Percentiles rank a stretch among this genome's conserved stretches.
Conservation (phyloP, 495 filamentous ascomycete species). For the Platismatia glauca region DNA sequence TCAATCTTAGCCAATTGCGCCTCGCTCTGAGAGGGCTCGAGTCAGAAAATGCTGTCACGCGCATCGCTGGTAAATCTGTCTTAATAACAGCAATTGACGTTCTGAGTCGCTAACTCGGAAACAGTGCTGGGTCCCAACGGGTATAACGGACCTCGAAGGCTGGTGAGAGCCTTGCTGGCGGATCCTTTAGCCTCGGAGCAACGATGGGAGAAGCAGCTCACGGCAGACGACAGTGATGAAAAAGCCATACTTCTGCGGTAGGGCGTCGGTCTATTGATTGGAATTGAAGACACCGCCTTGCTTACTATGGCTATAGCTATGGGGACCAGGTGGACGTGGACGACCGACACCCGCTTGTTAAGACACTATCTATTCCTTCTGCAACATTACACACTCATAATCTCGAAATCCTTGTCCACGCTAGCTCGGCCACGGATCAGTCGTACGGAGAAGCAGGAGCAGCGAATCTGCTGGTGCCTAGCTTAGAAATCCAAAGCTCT, state of each 20-base stretch:
- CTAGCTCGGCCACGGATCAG: slow-evolving; percentile 36
- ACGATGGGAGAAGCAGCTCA: slow-evolving; percentile 63
- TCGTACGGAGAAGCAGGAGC: slow-evolving; percentile 36
- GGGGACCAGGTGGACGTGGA: slow-evolving; percentile 36
- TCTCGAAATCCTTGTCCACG: slow-evolving; percentile 71
- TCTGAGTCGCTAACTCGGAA: slow-evolving; percentile 1
- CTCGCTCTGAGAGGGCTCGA: slow-evolving; percentile 72
- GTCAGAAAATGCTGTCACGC: slow-evolving; percentile 52
- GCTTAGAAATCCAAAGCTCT: slow-evolving; percentile 57
- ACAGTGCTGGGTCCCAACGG: slow-evolving; percentile 47
- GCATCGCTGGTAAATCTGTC: slow-evolving; percentile 52
- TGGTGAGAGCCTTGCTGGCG: slow-evolving; percentile 63
- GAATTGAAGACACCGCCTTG: neutral
- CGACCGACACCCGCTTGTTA: slow-evolving; percentile 40
- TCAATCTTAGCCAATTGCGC: slow-evolving; percentile 68
- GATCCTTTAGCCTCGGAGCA: slow-evolving; percentile 61
- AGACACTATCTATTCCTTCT: slow-evolving; percentile 57
- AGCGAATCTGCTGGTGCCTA: slow-evolving; percentile 57
- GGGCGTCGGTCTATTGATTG: neutral
- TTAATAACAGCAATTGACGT: neutral
- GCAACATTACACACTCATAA: slow-evolving; percentile 56
- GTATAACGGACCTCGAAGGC: slow-evolving; percentile 42
- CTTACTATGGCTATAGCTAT: slow-evolving; percentile 36
- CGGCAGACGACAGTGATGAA: slow-evolving; percentile 37
- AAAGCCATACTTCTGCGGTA: slow-evolving; percentile 52